phyloP scores from a whole-genome alignment of 345 rosid species.

The Kandelia obovata region DNA sequence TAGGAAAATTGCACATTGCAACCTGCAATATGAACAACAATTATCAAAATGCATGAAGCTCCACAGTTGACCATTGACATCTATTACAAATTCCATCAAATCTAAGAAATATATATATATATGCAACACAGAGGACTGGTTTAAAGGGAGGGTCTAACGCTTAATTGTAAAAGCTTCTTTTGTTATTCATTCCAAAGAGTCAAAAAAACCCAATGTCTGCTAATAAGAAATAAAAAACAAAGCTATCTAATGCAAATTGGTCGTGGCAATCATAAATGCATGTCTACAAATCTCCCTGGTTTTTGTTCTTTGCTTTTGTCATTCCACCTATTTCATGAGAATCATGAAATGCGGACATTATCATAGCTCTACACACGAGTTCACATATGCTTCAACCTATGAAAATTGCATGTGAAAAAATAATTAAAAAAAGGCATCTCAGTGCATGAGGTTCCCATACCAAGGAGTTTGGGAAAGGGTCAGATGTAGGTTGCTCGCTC shows the following conservation, averaged over 20 bases:
- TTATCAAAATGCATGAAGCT: background rate
- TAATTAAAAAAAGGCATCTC: too few relatives aligned
- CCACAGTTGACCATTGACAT: background rate
- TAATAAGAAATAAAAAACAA: slow-evolving; percentile 9
- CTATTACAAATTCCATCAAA: background rate
- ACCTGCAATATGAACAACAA: slow-evolving; percentile 49
- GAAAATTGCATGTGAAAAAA: too few relatives aligned
- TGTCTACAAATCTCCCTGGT: background rate
- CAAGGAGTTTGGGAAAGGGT: too few relatives aligned
- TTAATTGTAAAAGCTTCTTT: background rate
- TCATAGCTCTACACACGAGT: background rate
- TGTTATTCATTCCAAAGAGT: background rate
- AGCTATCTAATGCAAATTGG: background rate
- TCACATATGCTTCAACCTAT: background rate
- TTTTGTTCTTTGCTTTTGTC: background rate
- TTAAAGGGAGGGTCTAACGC: background rate
- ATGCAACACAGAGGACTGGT: background rate
- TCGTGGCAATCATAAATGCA: background rate
- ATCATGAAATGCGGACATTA: background rate
- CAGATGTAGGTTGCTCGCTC: too few relatives aligned
- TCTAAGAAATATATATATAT: background rate
- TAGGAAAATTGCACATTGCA: slow-evolving; percentile 89
- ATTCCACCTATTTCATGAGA: background rate
- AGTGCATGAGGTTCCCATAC: too few relatives aligned
- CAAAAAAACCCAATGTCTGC: background rate